These are phyloP conservation scores for Leptographium galeiforme DNA, from an alignment of 2,329 filamentous ascomycete genomes.

Conservation along the genomic window DNA sequence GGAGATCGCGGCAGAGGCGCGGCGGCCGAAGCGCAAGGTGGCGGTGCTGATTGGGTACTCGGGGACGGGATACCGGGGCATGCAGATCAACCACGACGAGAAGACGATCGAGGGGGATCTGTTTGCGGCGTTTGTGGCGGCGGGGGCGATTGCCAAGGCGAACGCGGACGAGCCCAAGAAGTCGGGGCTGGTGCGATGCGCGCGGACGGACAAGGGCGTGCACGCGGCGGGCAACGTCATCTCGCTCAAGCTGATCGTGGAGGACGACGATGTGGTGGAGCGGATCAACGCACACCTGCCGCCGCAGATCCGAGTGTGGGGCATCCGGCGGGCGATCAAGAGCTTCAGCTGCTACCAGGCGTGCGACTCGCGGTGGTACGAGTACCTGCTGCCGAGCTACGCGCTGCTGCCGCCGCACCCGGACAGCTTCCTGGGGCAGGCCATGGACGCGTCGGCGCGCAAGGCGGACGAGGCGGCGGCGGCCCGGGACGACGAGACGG, in stretches of 20 bases:
- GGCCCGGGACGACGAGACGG: slow-evolving; percentile 34
- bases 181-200: slow-evolving; percentile 84
- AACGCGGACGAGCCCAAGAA: slow-evolving; percentile 97
- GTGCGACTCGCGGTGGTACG: slow-evolving; percentile 92
- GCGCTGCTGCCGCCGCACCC: slow-evolving; percentile 87
- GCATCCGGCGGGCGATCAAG: slow-evolving; percentile 76
- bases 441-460: slow-evolving; percentile 64
- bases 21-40: slow-evolving; percentile 83
- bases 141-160: slow-evolving; percentile 88
- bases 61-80: slow-evolving; percentile 91
- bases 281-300: slow-evolving; percentile 83
- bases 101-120: slow-evolving; percentile 95
- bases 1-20: slow-evolving; percentile 76
- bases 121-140: slow-evolving; percentile 80
- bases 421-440: slow-evolving; percentile 70
- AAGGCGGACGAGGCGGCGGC: slow-evolving; percentile 29
- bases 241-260: slow-evolving; percentile 87
- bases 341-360: slow-evolving; percentile 90
- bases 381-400: slow-evolving; percentile 91
- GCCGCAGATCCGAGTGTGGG: slow-evolving; percentile 89
- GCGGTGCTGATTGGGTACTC: slow-evolving; percentile 93
- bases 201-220: slow-evolving; percentile 92
- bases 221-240: slow-evolving; percentile 94
- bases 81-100: slow-evolving; percentile 74
- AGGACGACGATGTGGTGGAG: slow-evolving; percentile 73